These are phyloP conservation scores for Dillenia suffruticosa DNA, from an alignment of 164 flowering plant species.

Conservation along the genomic window DNA sequence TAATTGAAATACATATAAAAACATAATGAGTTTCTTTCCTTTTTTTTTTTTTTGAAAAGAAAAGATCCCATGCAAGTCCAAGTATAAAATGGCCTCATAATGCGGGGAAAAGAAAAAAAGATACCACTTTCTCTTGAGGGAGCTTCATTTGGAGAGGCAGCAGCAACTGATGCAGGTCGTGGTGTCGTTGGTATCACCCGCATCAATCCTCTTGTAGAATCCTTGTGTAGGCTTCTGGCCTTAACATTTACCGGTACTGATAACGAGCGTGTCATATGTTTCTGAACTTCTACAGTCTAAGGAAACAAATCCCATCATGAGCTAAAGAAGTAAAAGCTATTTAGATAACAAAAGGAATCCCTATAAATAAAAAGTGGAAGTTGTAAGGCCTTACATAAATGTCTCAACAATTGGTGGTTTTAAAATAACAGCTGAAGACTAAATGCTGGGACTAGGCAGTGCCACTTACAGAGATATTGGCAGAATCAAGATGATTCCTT, in stretches of 20 bases:
- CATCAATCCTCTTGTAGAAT: slow-evolving; percentile 52
- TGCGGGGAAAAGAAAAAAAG: not conserved
- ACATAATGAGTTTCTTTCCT: too few species aligned
- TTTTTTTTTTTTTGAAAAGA: too few species aligned
- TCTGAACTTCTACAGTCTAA: slow-evolving; percentile 44
- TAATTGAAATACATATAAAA: too few species aligned
- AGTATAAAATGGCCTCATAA: too few species aligned
- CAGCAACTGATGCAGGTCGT: slow-evolving; percentile 32
- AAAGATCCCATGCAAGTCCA: too few species aligned
- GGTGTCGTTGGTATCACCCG: slow-evolving; percentile 60
- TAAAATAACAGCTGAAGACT: too few species aligned
- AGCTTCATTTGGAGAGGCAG: slow-evolving; percentile 27
- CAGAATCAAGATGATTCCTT: slow-evolving; percentile 16
- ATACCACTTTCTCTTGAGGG: slow-evolving; percentile 39
- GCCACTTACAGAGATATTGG: slow-evolving; percentile 39
- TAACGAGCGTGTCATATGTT: slow-evolving; percentile 53
- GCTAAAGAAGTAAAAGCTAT: not conserved
- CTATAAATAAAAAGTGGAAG: too few species aligned
- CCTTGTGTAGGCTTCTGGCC: slow-evolving; percentile 43
- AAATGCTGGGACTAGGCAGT: too few species aligned
- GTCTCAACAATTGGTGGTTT: too few species aligned
- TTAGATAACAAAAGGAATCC: too few species aligned
- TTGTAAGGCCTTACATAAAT: too few species aligned
- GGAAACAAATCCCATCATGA: slow-evolving; percentile 7
- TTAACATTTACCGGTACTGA: slow-evolving; percentile 73